phyloP scores from a whole-genome alignment of 2,329 filamentous ascomycete genomes.

The Phialophora expanda region DNA sequence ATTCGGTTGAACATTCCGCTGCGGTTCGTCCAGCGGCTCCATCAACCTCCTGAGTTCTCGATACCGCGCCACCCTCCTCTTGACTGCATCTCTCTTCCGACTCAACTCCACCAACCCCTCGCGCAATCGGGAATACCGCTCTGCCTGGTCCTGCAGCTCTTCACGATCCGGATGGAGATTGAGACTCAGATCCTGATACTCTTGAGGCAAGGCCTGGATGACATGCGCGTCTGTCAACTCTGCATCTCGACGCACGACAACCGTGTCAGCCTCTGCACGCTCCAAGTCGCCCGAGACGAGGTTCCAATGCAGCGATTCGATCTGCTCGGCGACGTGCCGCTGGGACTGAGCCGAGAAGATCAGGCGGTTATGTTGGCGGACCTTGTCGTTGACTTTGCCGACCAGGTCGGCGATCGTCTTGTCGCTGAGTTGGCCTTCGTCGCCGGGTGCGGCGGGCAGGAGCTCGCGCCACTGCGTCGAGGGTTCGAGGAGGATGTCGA shows the following conservation, averaged over 20 bases:
- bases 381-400: slow-evolving; percentile 59
- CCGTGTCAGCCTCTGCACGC: slow-evolving; percentile 23
- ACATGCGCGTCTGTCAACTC: slow-evolving; percentile 22
- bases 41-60: slow-evolving; percentile 54
- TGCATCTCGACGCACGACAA: slow-evolving; percentile 23
- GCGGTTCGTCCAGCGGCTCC: slow-evolving; percentile 56
- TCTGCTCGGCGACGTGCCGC: slow-evolving; percentile 62
- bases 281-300: slow-evolving; percentile 48
- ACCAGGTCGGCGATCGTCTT: slow-evolving; percentile 58
- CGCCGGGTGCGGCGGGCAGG: slow-evolving; percentile 48
- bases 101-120: slow-evolving; percentile 54
- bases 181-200: slow-evolving; percentile 22
- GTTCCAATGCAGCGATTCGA: slow-evolving; percentile 62
- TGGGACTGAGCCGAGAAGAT: slow-evolving; percentile 61
- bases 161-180: slow-evolving; percentile 17
- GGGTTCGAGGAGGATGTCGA: slow-evolving; percentile 56
- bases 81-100: slow-evolving; percentile 51
- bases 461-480: slow-evolving; percentile 55
- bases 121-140: slow-evolving; percentile 51
- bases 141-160: background rate
- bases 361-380: slow-evolving; percentile 59
- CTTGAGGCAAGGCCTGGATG: slow-evolving; percentile 26
- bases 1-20: slow-evolving; percentile 60
- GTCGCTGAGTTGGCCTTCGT: slow-evolving; percentile 54
- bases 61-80: slow-evolving; percentile 55